Evolutionary conservation across 768 basidiomycete species (phyloP), one percentile per base, ranked within the genome.

Genomic region (Leccinum sublutescens): DNA sequence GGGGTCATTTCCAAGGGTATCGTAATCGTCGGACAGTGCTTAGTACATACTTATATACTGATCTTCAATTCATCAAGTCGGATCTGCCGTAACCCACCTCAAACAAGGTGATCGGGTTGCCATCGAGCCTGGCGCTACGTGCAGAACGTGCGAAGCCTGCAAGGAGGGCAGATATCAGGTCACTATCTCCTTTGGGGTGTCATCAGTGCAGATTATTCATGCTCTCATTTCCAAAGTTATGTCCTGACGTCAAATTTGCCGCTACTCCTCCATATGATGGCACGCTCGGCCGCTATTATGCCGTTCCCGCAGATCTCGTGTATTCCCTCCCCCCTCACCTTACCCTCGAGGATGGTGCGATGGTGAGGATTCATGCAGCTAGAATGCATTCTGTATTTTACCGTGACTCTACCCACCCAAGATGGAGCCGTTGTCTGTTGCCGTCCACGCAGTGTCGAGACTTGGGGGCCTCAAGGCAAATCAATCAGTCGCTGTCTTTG

Each of bases 391-490:
- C 33, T 15, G 19, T 54, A 48, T 52, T 50, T 63, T 17, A 60
- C 33, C 12, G 33, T 34, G 33, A 14, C n/a, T 33, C 45, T 29
- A 45, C 58, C 25, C 27, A 4, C 23, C 50, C 19, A 59, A 93
- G 92, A 94, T 97, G 78, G 96, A 98, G 73, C 96, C 96, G 5
- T 83, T 98, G 43, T 86, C 95, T 23, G 96, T 98, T 25, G 96
- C 86, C 4, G 83, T 97, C 12, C 95, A 98, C 73, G 88, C 93
- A 0, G 88, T 97, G 31, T 80, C 85, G 54, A 91, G 82, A 63
- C 79, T 95, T 31, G 95, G 88, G 19, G 77, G 79, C 27, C 78
- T 97, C 71, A 82, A 82, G 51, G 79, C 89, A 38, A 85, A 85
- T 66, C 86, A 94, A 69, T 85, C 85, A 38, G 85, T 96, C 62